Evolutionary conservation across 306 rosid species (phyloP), one percentile per base, ranked within the genome.

Genomic region (Citrullus mucosospermus): DNA sequence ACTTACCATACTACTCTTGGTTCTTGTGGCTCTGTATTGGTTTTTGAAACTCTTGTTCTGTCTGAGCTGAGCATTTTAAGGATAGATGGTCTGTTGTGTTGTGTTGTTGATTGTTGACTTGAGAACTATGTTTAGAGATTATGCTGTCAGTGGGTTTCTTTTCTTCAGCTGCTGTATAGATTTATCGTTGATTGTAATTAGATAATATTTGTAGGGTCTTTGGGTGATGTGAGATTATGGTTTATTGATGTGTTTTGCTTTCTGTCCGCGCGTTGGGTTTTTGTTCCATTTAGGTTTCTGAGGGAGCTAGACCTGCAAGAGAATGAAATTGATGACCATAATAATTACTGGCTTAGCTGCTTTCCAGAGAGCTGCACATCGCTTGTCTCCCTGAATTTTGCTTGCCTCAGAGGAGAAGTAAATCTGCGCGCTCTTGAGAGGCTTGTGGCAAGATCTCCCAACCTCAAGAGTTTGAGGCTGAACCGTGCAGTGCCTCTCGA

Each of bases 241-340:
- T 28, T 8, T 36, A 2, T 32, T 54, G 66, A 18, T 32, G 25
- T 50, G 44, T 58, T 67, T 63, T 17, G 12, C 17, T 61, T 34
- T 65, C 4, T 36, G 14, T 65, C 36, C 1, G 20, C 13, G 5
- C 15, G 34, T 54, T 3, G 58, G 14, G 38, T 68, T 60, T 78
- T 62, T 4, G 44, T 43, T 77, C 18, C 50, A 0, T 0, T 51
- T 76, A 95, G 99, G 89, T 82, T 65, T 82, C 96, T 95, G 61
- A 83, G 87, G 89, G 99, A 91, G 87, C 88, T 95, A 82, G 99
- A 95, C 81, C 88, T 95, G 83, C 99, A 92, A 88, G 99, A 95
- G 81, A 95, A 92, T 83, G 99, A 95, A 57, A 88, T 95, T 32
- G 96, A 95, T 1, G 97, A 92, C 78, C 88, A 79, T 78, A 84